Conservation (phyloP, 106 monocot species). For the Phalaenopsis aphrodite region DNA sequence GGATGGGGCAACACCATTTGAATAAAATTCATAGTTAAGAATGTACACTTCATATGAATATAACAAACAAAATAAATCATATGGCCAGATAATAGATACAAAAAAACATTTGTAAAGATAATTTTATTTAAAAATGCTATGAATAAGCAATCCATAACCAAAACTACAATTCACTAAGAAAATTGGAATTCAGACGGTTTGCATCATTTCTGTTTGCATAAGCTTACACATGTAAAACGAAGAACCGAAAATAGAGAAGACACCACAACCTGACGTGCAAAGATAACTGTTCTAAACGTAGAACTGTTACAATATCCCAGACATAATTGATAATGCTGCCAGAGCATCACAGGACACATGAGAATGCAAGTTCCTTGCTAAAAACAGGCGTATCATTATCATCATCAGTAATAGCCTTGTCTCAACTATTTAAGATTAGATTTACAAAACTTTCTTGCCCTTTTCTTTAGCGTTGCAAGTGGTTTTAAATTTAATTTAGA, state of each 20-base stretch:
- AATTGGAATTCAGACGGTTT: not conserved
- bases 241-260: not conserved
- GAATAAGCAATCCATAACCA: not conserved
- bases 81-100: not conserved
- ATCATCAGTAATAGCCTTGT: not conserved
- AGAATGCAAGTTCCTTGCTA: not conserved
- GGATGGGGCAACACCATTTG: not conserved
- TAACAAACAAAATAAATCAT: slow-evolving; percentile 1
- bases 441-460: not conserved
- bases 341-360: not conserved
- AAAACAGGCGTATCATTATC: not conserved
- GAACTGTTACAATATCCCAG: not conserved
- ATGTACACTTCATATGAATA: not conserved
- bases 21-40: not conserved
- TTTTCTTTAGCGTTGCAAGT: not conserved
- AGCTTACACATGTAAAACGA: not conserved
- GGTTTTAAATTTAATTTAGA: not conserved
- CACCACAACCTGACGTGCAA: not conserved
- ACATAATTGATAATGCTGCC: not conserved
- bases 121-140: not conserved
- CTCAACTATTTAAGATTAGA: not conserved
- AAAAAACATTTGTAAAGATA: not conserved
- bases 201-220: not conserved
- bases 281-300: not conserved
- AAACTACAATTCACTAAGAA: not conserved